These are phyloP conservation scores for Lindgomyces ingoldianus DNA, from an alignment of 495 filamentous ascomycete species.

Conservation along the genomic window DNA sequence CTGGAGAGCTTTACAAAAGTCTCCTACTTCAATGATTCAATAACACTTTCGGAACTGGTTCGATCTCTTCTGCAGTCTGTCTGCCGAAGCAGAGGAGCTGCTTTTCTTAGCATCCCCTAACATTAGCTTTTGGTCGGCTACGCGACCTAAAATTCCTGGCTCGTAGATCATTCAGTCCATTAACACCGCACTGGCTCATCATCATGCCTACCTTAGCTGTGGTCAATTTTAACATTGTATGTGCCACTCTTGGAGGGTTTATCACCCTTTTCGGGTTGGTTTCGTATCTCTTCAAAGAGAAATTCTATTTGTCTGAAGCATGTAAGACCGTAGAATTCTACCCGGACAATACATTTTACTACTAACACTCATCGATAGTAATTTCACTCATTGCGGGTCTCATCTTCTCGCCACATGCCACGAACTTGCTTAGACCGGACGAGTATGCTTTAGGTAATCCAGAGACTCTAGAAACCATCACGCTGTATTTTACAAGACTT, in stretches of 20 bases:
- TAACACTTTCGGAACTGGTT: slow-evolving; percentile 20
- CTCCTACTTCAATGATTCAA: slow-evolving; percentile 31
- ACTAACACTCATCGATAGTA: slow-evolving; percentile 51
- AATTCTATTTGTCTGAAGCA: slow-evolving; percentile 88
- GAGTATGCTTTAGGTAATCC: slow-evolving; percentile 70
- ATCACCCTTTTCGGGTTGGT: slow-evolving; percentile 86
- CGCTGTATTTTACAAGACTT: slow-evolving; percentile 80
- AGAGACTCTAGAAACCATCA: slow-evolving; percentile 63
- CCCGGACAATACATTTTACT: neutral
- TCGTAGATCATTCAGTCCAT: neutral
- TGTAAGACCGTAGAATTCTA: slow-evolving; percentile 54
- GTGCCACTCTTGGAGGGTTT: slow-evolving; percentile 81
- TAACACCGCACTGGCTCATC: neutral
- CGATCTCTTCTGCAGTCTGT: neutral
- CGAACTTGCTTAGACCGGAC: slow-evolving; percentile 73
- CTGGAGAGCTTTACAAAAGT: neutral
- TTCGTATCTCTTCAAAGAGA: slow-evolving; percentile 85
- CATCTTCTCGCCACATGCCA: slow-evolving; percentile 72
- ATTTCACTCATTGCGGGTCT: slow-evolving; percentile 82
- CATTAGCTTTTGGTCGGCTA: slow-evolving; percentile 10
- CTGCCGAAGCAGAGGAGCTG: neutral
- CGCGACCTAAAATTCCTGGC: neutral
- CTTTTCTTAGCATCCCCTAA: slow-evolving; percentile 21
- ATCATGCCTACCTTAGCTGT: slow-evolving; percentile 75
- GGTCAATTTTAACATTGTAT: slow-evolving; percentile 87